Evolutionary conservation across 345 rosid genomes (phyloP).

Genomic region (Odontarrhena argentea): DNA sequence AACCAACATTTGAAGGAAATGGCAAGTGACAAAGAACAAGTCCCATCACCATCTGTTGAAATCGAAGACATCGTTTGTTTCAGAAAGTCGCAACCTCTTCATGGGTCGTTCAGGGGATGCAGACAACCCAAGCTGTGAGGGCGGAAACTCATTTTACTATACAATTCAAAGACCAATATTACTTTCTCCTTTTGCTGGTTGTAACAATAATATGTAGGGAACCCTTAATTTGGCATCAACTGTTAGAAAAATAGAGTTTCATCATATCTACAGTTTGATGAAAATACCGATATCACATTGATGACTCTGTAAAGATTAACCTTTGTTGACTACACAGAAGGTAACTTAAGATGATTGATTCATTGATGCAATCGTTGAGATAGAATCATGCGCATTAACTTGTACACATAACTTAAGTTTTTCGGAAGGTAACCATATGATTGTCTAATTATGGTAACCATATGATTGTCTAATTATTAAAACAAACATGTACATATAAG

Average conservation of each 20-base stretch:
- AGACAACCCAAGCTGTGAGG: slow-evolving; percentile 52
- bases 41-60: slow-evolving; percentile 42
- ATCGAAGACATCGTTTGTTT: slow-evolving; percentile 70
- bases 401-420: no score
- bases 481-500: no score
- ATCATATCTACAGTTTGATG: neutral
- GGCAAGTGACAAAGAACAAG: slow-evolving; percentile 46
- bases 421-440: no score
- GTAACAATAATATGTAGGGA: neutral
- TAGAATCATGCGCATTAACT: no score
- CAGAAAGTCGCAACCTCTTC: slow-evolving; percentile 77
- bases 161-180: slow-evolving; percentile 17
- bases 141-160: slow-evolving; percentile 17
- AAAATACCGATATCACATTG: neutral
- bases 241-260: slow-evolving; percentile 15
- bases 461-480: no score
- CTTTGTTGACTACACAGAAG: neutral
- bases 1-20: slow-evolving; percentile 56
- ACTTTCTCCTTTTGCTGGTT: neutral
- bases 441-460: no score
- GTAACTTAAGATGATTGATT: no score
- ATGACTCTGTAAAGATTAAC: neutral
- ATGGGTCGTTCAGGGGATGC: slow-evolving; percentile 75
- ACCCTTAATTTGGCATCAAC: slow-evolving; percentile 1
- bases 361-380: no score